phyloP scores from a whole-genome alignment of 2,329 filamentous ascomycete genomes.

The Microdochium trichocladiopsis region DNA sequence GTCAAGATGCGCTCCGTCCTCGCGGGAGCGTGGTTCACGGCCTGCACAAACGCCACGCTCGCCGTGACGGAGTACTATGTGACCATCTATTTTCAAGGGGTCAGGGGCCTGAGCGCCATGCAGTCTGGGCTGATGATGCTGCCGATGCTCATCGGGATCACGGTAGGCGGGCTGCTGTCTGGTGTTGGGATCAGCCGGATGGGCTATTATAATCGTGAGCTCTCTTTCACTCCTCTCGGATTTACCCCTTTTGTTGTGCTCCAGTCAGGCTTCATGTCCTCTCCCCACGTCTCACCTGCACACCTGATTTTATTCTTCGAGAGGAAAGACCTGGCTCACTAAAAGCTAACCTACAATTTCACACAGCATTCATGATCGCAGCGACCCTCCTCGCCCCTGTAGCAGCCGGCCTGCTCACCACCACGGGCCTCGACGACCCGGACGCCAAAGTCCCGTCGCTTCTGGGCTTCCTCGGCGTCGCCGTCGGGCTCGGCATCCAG shows the following conservation, averaged over 20 bases:
- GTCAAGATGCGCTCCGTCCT: slow-evolving; percentile 22
- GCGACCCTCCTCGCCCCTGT: slow-evolving; percentile 5
- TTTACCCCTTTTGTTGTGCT: background rate
- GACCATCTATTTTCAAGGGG: slow-evolving; percentile 6
- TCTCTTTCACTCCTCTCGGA: background rate
- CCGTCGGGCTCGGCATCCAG: slow-evolving; percentile 3
- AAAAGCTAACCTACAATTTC: too few relatives aligned
- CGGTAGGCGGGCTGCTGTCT: background rate
- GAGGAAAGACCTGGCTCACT: too few relatives aligned
- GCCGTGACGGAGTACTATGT: slow-evolving; percentile 7
- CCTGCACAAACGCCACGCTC: slow-evolving; percentile 4
- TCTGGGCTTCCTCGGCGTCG: slow-evolving; percentile 4
- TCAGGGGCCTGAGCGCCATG: slow-evolving; percentile 1
- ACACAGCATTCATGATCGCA: slow-evolving; percentile 5
- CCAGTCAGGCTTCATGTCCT: too few relatives aligned
- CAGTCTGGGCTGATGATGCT: slow-evolving; percentile 1
- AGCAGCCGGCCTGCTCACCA: slow-evolving; percentile 6
- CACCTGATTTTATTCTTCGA: background rate
- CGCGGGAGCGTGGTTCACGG: slow-evolving; percentile 4
- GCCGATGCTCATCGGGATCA: slow-evolving; percentile 2
- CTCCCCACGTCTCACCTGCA: too few relatives aligned
- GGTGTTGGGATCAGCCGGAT: background rate
- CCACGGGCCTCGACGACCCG: slow-evolving; percentile 3
- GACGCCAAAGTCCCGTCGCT: slow-evolving; percentile 1
- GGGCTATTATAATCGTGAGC: slow-evolving; percentile 3